Evolutionary conservation across 1,284 basidiomycete genomes (phyloP), one percentile per base, ranked within the genome.

Genomic region (Rhizoctonia solani): DNA sequence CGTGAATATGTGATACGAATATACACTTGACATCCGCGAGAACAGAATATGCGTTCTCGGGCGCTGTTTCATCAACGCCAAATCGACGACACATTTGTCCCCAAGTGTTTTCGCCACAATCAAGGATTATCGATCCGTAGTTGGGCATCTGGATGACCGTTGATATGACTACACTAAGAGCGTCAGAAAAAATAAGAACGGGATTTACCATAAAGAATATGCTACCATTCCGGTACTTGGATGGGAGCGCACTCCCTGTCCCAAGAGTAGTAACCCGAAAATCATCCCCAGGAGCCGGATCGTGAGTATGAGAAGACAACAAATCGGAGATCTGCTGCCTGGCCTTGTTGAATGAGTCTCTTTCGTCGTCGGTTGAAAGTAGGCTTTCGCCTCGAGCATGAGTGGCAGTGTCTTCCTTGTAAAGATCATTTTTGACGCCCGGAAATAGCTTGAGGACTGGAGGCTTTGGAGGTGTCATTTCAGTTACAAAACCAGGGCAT

Each of bases 1-100:
- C 95, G 74, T 98, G 95, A 73, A 91, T 84, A 75, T 98, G 96
- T 71, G 90, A 94, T 71, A 97, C 81, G 76, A 89, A 98, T 30
- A 98, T 83, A 74, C 92, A 85, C 71, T 85, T 87, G 32, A 96
- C 76, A 54, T 89, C 80, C n/a, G 85, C 80, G 66, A 96, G 78
- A 11, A 88, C 80, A n/a, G 84, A 74, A 80, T 82, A 83, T 0
- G 82, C 84, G 65, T 80, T 81, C 14, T 74, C 73, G 1, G 76
- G 69, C 16, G 75, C 73, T n/a, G 75, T 68, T 3, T 74, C 76
- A 14, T 84, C 79, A n/a, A 80, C 76, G 0, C 94, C 94, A 72
- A 88, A 96, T 54, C 87, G 83, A 9, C 96, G 84, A 3, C 82
- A 81, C 6, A 98, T 81, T 74, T 98, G 94, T 1, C 94, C 95